Evolutionary conservation across 2,329 filamentous ascomycete species (phyloP).

Genomic region (Fusarium sp.): DNA sequence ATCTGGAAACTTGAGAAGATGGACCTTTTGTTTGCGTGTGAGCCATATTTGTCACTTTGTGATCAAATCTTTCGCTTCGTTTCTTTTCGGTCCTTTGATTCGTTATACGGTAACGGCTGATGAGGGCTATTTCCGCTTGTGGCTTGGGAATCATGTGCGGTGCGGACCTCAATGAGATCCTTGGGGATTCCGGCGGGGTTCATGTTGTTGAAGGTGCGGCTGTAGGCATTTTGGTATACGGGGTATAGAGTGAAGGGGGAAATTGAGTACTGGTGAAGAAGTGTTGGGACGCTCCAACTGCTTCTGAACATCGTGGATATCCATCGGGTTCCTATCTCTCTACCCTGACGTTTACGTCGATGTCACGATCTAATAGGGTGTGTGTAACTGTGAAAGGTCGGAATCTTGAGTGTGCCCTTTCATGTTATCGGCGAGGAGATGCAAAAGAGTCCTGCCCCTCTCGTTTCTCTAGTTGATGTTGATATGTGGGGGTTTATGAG

Average conservation of each 20-base stretch:
- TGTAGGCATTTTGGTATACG: neutral
- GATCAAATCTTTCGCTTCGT: neutral
- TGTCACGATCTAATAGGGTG: no score
- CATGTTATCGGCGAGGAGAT: no score
- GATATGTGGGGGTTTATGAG: no score
- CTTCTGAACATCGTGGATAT: neutral
- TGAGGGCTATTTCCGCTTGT: neutral
- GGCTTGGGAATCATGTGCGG: neutral
- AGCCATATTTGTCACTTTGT: neutral
- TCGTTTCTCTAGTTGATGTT: no score
- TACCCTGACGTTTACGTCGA: no score
- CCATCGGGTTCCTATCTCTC: no score
- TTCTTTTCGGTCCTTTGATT: neutral
- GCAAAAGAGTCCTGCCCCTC: no score
- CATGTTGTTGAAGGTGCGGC: neutral
- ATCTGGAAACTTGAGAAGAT: neutral
- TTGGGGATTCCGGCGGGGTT: neutral
- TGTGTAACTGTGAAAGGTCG: no score
- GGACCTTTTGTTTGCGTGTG: neutral
- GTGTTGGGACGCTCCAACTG: neutral
- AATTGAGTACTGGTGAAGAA: no score
- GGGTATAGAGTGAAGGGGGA: neutral
- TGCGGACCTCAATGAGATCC: neutral
- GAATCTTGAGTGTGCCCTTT: no score
- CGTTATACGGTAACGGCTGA: neutral